phyloP scores from a whole-genome alignment of 192 early-diverging fungal species.

The Backusella australiensis region DNA sequence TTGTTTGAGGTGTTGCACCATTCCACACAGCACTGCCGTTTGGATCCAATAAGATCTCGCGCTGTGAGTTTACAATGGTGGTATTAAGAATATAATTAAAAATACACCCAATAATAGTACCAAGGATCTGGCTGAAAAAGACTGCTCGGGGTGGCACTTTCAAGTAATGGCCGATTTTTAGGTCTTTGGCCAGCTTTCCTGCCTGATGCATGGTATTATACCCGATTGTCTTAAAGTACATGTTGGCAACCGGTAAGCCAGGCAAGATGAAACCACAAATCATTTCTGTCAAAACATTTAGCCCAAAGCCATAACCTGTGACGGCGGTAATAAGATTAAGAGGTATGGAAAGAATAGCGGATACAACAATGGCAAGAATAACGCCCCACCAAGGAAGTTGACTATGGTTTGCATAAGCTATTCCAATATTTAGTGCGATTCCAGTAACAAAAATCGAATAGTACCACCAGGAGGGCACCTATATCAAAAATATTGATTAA shows the following conservation, averaged over 20 bases:
- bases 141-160: conserved; percentile 73
- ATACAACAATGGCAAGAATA: conserved; percentile 33
- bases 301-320: conserved; percentile 43
- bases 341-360: conserved; percentile 44
- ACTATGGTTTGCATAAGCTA: conserved; percentile 31
- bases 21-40: conserved; percentile 41
- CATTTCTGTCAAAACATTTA: conserved; percentile 63
- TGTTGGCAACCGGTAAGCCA: conserved; percentile 52
- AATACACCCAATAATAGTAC: conserved; percentile 61
- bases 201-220: conserved; percentile 38
- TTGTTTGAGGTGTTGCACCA: conserved; percentile 39
- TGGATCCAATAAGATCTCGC: conserved; percentile 32
- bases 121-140: conserved; percentile 66
- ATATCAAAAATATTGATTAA: not conserved
- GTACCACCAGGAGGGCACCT: conserved; percentile 77
- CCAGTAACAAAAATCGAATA: conserved; percentile 46
- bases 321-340: conserved; percentile 58
- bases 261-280: conserved; percentile 62
- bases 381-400: conserved; percentile 38
- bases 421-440: conserved; percentile 43
- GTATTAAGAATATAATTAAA: conserved; percentile 54
- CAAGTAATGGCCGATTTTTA: conserved; percentile 69
- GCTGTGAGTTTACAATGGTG: conserved; percentile 12
- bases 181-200: conserved; percentile 49
- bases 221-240: conserved; percentile 57